Conservation (phyloP, 352 stramenopile species). For the Phytophthora melonis region DNA sequence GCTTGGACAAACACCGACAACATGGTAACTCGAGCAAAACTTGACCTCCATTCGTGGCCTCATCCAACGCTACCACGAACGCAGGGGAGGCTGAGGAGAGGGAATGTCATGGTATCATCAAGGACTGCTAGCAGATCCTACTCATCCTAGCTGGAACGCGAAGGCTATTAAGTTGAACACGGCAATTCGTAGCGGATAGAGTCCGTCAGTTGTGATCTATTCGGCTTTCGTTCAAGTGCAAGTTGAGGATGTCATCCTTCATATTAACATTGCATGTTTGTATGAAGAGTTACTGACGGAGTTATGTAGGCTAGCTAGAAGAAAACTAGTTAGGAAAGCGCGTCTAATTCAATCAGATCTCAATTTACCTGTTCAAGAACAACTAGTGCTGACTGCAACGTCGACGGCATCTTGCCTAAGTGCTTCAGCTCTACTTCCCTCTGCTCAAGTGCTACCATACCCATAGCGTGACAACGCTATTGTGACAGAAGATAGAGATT, state of each 20-base stretch:
- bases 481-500: background rate
- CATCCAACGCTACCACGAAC: constrained; percentile 1
- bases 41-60: background rate
- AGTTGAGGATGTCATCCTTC: no score
- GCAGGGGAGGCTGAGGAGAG: background rate
- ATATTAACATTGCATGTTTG: no score
- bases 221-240: background rate
- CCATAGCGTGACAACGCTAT: background rate
- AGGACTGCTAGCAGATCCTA: background rate
- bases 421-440: constrained; percentile 13
- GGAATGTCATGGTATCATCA: constrained; percentile 7
- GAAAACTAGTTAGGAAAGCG: background rate
- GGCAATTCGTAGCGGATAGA: background rate
- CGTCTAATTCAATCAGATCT: constrained; percentile 17
- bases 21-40: background rate
- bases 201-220: background rate
- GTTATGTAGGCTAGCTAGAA: background rate
- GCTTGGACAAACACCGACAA: constrained; percentile 1
- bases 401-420: constrained; percentile 19
- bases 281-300: no score
- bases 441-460: background rate
- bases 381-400: constrained; percentile 8
- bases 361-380: constrained; percentile 23
- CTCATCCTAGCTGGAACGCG: background rate
- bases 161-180: background rate